These are phyloP conservation scores for Metschnikowia matae DNA, from an alignment of 805 yeast genomes.

Conservation along the genomic window DNA sequence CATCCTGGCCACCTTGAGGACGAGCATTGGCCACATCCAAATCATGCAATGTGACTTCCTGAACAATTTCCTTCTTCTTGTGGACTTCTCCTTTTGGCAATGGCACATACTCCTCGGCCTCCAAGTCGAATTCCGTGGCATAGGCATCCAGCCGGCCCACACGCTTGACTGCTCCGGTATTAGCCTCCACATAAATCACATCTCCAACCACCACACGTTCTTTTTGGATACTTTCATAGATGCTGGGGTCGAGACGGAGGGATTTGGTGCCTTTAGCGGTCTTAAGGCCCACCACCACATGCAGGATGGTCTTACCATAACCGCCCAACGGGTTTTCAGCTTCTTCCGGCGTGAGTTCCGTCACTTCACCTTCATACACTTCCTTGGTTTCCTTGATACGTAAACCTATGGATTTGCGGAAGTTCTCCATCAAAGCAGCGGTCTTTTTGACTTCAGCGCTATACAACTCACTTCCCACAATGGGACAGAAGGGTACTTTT, in stretches of 20 bases:
- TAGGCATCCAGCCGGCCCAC: constrained; percentile 98
- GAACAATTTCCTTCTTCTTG: constrained; percentile 95
- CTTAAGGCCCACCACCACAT: constrained; percentile 90
- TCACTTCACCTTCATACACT: constrained; percentile 97
- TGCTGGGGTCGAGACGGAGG: constrained; percentile 84
- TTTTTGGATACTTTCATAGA: constrained; percentile 90
- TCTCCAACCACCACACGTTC: constrained; percentile 95
- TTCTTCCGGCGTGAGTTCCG: constrained; percentile 92
- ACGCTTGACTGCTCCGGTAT: constrained; percentile 94
- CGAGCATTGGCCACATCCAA: constrained; percentile 94
- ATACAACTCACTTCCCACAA: constrained; percentile 90
- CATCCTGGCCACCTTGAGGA: constrained; percentile 97
- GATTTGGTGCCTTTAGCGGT: constrained; percentile 90
- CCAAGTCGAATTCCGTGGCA: constrained; percentile 96
- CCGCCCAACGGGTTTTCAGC: constrained; percentile 96
- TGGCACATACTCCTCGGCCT: constrained; percentile 98
- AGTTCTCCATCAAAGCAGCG: constrained; percentile 92
- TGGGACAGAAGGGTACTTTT: constrained; percentile 95
- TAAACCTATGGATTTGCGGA: constrained; percentile 93
- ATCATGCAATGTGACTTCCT: constrained; percentile 94
- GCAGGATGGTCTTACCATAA: constrained; percentile 93
- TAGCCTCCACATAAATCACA: constrained; percentile 94
- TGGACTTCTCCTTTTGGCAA: constrained; percentile 98
- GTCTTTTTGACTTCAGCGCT: constrained; percentile 98
- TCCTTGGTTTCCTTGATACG: constrained; percentile 96